Conservation (phyloP, 2,329 filamentous ascomycete genomes). For the Aureobasidium sp. region DNA sequence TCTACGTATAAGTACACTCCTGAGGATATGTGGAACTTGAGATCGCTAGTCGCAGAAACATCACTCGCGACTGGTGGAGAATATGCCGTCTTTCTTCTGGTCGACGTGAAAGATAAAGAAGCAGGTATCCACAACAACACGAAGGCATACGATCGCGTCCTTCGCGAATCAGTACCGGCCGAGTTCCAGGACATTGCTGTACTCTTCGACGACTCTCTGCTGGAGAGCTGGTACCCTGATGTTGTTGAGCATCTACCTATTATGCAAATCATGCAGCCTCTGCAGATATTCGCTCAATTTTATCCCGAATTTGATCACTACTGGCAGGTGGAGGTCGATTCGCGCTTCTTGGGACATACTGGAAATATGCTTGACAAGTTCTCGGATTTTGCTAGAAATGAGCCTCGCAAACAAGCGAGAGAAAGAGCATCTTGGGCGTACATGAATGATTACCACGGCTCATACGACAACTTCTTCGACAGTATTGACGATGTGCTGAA, state of each 20-base stretch:
- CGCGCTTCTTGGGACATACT: constrained; percentile 79
- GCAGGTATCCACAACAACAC: constrained; percentile 63
- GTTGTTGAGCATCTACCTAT: constrained; percentile 47
- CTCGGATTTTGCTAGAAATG: constrained; percentile 54
- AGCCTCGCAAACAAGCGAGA: constrained; percentile 62
- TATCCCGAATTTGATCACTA: constrained; percentile 82
- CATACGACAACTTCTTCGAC: constrained; percentile 45
- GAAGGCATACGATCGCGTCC: constrained; percentile 62
- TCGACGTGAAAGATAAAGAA: constrained; percentile 55
- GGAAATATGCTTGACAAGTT: constrained; percentile 79
- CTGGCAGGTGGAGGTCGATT: constrained; percentile 87
- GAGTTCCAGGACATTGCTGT: constrained; percentile 77
- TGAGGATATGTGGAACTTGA: constrained; percentile 47
- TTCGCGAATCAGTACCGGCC: constrained; percentile 68
- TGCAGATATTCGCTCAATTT: constrained; percentile 78
- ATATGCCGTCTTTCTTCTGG: constrained; percentile 48
- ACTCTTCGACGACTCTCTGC: constrained; percentile 72
- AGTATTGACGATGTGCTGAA: constrained; percentile 36
- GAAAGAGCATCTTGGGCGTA: constrained; percentile 62
- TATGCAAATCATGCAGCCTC: constrained; percentile 69
- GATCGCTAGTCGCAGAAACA: constrained; percentile 47
- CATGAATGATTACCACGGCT: constrained; percentile 54
- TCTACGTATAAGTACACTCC: constrained; percentile 46
- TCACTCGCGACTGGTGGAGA: constrained; percentile 46
- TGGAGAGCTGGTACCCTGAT: constrained; percentile 49